phyloP scores from a whole-genome alignment of 257 asterid species.

The Solanum chiquidenum region DNA sequence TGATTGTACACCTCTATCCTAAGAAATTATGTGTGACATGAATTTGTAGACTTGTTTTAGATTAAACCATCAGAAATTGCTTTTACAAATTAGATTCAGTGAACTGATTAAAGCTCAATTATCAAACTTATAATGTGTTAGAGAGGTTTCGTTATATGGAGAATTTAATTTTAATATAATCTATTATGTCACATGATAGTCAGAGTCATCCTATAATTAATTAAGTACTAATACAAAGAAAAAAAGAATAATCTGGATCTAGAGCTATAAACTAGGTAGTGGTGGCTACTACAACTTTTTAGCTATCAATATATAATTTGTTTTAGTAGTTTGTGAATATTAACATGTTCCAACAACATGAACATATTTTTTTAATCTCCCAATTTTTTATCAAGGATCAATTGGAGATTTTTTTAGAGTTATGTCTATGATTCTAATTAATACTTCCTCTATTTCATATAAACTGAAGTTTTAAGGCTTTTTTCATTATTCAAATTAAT shows the following conservation, averaged over 20 bases:
- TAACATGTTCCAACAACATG: not conserved
- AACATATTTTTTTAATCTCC: not conserved
- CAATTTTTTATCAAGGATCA: not conserved
- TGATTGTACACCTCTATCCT: fast-evolving
- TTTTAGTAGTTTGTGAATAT: not conserved
- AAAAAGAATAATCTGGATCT: not conserved
- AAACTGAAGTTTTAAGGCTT: too few relatives aligned
- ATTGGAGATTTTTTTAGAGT: not conserved
- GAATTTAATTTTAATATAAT: not conserved
- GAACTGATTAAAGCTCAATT: not conserved
- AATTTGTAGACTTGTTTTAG: not conserved
- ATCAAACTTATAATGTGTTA: not conserved
- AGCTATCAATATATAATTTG: not conserved
- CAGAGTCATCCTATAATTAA: not conserved
- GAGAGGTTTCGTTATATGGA: not conserved
- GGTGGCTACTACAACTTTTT: not conserved
- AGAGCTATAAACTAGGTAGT: not conserved
- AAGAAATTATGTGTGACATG: not conserved
- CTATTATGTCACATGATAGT: not conserved
- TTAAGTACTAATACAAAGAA: not conserved
- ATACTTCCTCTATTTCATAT: not conserved
- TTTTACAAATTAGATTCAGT: not conserved
- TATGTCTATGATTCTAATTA: not conserved
- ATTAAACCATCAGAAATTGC: not conserved
- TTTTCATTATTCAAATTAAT: too few relatives aligned